These are phyloP conservation scores for Xylariales sp. DNA, from an alignment of 2,329 filamentous ascomycete species.

Conservation along the genomic window DNA sequence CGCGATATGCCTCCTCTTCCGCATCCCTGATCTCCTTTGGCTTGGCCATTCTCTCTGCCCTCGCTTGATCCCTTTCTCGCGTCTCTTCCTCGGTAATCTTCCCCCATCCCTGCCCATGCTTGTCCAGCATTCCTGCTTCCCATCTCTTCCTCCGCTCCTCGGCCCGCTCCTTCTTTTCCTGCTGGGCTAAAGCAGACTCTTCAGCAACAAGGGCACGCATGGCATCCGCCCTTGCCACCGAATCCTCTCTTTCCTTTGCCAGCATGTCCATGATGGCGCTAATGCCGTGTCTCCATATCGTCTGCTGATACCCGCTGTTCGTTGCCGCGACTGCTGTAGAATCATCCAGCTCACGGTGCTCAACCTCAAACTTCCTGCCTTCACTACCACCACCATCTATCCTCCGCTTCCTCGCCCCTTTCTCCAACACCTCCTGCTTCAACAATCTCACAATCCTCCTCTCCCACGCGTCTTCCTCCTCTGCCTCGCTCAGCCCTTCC, in stretches of 20 bases:
- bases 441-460: constrained; percentile 8
- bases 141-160: constrained; percentile 9
- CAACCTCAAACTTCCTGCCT: neutral
- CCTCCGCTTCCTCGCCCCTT: neutral
- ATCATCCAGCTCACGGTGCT: neutral
- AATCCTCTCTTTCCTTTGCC: constrained; percentile 16
- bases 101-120: constrained; percentile 17
- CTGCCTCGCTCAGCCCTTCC: constrained; percentile 24
- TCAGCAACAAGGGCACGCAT: constrained; percentile 21
- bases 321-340: too few relatives aligned
- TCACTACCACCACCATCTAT: neutral
- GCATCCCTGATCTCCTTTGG: neutral
- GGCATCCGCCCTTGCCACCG: constrained; percentile 24
- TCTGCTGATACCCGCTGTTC: constrained; percentile 7
- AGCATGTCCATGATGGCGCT: constrained; percentile 8
- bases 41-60: neutral
- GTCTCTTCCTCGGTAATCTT: neutral
- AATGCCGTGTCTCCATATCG: constrained; percentile 13
- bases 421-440: neutral
- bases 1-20: neutral
- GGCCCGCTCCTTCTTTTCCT: constrained; percentile 14
- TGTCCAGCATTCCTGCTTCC: constrained; percentile 18
- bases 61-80: neutral
- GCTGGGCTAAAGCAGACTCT: constrained; percentile 17
- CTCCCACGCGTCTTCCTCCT: constrained; percentile 43